Evolutionary conservation across 2,329 filamentous ascomycete genomes (phyloP), one percentile per base, ranked within the genome.

Genomic region (Blastomyces emzantsi): DNA sequence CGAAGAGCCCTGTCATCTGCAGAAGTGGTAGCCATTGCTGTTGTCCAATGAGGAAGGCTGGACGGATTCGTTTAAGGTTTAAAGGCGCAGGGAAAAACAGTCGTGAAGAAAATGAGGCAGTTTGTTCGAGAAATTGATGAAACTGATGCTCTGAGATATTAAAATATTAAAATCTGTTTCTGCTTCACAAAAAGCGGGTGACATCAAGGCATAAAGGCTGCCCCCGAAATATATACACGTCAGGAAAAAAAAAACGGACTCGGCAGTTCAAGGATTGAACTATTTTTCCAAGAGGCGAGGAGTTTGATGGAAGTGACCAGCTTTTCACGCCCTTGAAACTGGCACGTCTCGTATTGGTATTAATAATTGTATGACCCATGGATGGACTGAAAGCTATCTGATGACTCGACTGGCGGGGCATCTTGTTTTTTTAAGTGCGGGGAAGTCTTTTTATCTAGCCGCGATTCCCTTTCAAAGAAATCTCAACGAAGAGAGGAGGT

Each of bases 1-100:
- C 63, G 63, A 15, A 62, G 43, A 41, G 67, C 67, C 60, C 62
- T 63, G 28, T 54, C 49, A 33, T 64, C 62, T 49, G 64, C 62
- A 45, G 60, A 22, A 13, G 61, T 22, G 56, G 30, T 15, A 7
- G 56, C 28, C 62, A 63, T 63, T 36, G 57, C 28, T 60, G 25
- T 3, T 41, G 17, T 39, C 17, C 30, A 56, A n/a, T 11, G 19
- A 49, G 8, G 7, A 11, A 9, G 17, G 7, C 5, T 22, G 22
- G n/a, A 49, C 9, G n/a, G 9, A 11, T 49, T 49, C 8, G 47
- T 49, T 25, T 49, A 22, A 25, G 7, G 9, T 49, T 25, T 25
- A 9, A 49, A n/a, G n/a, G n/a, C n/a, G 45, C n/a, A 22, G n/a
- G 19, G 8, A 25, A 2, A 28, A 11, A 3, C 5, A 17, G 22